Evolutionary conservation across 2,329 filamentous ascomycete genomes (phyloP).

Genomic region (Arthrobotrys musiformis): DNA sequence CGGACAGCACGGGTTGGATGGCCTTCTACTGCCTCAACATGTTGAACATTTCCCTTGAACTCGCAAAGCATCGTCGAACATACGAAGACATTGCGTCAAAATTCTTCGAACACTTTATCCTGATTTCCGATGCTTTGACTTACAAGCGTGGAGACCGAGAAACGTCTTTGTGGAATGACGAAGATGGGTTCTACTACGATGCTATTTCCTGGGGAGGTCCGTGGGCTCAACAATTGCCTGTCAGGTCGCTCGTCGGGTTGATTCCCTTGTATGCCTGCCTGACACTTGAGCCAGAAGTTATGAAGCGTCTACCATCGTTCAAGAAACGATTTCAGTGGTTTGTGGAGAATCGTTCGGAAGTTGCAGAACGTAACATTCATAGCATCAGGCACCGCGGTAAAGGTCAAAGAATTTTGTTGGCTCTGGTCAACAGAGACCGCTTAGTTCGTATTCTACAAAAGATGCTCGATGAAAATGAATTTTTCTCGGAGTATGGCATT

Average conservation of each 20-base stretch:
- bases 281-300: constrained; percentile 90
- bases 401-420: constrained; percentile 84
- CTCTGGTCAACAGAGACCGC: constrained; percentile 92
- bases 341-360: constrained; percentile 83
- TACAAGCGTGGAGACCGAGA: constrained; percentile 74
- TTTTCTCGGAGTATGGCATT: constrained; percentile 88
- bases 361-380: constrained; percentile 92
- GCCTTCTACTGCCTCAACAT: constrained; percentile 96
- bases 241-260: constrained; percentile 89
- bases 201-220: constrained; percentile 96
- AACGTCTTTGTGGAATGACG: constrained; percentile 92
- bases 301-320: constrained; percentile 90
- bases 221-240: constrained; percentile 90
- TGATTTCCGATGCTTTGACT: constrained; percentile 97
- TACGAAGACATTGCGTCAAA: constrained; percentile 77
- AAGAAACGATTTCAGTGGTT: constrained; percentile 96
- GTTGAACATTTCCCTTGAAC: constrained; percentile 94
- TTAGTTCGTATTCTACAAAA: constrained; percentile 86
- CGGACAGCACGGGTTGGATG: constrained; percentile 99
- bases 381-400: constrained; percentile 91
- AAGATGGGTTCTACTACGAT: constrained; percentile 97
- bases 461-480: constrained; percentile 95
- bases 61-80: constrained; percentile 91
- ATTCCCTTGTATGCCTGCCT: constrained; percentile 93
- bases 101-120: constrained; percentile 98